Percentiles rank a stretch among this genome's conserved stretches.
Conservation (phyloP, 768 basidiomycete species). For the Clavaria fumosa region DNA sequence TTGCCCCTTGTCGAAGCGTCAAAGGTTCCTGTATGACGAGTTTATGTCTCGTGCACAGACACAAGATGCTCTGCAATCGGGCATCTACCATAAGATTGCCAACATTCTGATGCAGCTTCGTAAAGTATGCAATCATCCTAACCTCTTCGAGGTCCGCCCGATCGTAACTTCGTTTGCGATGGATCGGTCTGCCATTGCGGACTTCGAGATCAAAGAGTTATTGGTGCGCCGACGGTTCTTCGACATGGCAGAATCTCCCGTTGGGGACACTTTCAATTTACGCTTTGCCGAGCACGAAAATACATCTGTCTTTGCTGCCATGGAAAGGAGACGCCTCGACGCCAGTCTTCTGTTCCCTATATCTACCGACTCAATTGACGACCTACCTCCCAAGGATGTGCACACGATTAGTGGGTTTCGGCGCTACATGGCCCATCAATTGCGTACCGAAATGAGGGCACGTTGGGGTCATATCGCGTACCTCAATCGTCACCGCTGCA, state of each 20-base stretch:
- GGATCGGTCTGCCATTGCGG: slow-evolving; percentile 58
- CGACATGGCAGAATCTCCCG: slow-evolving; percentile 34
- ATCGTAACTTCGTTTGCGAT: slow-evolving; percentile 64
- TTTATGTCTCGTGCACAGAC: slow-evolving; percentile 87
- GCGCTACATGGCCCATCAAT: slow-evolving; percentile 32
- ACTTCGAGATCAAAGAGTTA: slow-evolving; percentile 79
- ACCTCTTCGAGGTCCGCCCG: slow-evolving; percentile 81
- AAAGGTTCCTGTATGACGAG: slow-evolving; percentile 92
- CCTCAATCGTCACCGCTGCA: slow-evolving; percentile 61
- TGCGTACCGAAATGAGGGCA: slow-evolving; percentile 34
- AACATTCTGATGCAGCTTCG: slow-evolving; percentile 97
- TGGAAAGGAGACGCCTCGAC: slow-evolving; percentile 40
- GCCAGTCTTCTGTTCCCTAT: slow-evolving; percentile 40
- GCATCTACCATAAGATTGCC: slow-evolving; percentile 76
- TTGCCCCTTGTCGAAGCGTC: slow-evolving; percentile 79
- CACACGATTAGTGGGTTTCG: slow-evolving; percentile 64
- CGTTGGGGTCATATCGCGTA: slow-evolving; percentile 61
- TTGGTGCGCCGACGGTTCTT: slow-evolving; percentile 61
- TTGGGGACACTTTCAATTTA: slow-evolving; percentile 52
- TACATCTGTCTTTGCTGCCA: slow-evolving; percentile 34
- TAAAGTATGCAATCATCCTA: slow-evolving; percentile 92
- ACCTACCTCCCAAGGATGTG: slow-evolving; percentile 57
- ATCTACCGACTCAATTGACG: slow-evolving; percentile 37
- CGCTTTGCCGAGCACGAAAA: slow-evolving; percentile 43
- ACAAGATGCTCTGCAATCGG: slow-evolving; percentile 65